Evolutionary conservation across 1,284 basidiomycete species (phyloP), one percentile per base, ranked within the genome.

Genomic region (Paramarasmius palmivorus): DNA sequence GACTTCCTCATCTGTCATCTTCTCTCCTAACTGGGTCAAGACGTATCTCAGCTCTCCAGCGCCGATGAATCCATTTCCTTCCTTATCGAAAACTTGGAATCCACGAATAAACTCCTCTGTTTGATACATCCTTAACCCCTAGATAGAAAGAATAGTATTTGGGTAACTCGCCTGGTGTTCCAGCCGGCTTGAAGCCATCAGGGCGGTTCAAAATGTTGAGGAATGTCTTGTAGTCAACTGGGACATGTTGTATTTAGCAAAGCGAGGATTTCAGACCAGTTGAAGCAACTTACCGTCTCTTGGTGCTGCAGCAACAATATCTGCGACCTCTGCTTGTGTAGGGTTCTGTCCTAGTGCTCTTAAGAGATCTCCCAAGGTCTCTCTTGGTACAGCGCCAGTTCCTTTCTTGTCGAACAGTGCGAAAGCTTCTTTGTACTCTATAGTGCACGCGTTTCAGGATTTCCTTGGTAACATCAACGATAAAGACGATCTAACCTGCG

Each of bases 31-130:
- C 67, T 94, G 93, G 14, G 95, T 98, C 40, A 98, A 82, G 38
- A 98, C 94, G 70, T 98, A 98, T 71, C 94, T 83, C 59, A 98
- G 81, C 73, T 88, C 86, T 49, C 95, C 95, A 23, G 90, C 93
- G 50, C 94, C 94, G 65, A 98, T 98, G 75, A 90, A 94, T 0
- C 96, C 96, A 64, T 97, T 97, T 40, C 93, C 94, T 59, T 97
- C 95, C 75, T 98, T 98, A 74, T 98, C 96, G 62, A 99, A 99
- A 17, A 99, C 96, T 68, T 98, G 95, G 83, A 99, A 99, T 8
- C 95, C 97, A 53, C 96, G 93, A 66, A 98, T 93, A 75, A 98
- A 99, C 69, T 99, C 96, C 79, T 98, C 96, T 95, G 70, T 12
- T 48, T 37, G 37, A n/a, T 42, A 49, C 44, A 50, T 22, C 5